Conservation (phyloP, 75 land plant species). For the Isoetes taiwanensis region DNA sequence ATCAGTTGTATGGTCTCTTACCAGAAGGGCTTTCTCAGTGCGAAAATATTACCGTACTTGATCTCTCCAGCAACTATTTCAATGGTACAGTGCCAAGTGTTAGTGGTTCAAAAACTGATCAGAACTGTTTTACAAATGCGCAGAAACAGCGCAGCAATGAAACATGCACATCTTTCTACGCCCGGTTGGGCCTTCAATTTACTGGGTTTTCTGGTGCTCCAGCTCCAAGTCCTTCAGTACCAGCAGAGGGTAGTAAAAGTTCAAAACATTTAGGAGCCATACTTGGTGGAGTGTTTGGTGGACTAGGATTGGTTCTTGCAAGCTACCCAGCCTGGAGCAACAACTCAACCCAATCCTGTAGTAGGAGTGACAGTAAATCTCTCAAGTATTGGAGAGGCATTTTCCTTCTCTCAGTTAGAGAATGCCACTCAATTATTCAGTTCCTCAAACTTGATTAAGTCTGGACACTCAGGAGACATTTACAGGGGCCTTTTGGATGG, state of each 20-base stretch:
- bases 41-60: conserved; percentile 15
- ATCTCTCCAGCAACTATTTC: conserved; percentile 63
- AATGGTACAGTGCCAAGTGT: conserved; percentile 34
- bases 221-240: conserved; percentile 12
- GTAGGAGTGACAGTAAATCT: conserved; percentile 24
- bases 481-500: conserved; percentile 51
- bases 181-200: conserved; percentile 26
- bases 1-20: conserved; percentile 47
- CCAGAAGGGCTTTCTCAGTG: conserved; percentile 15
- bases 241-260: background rate
- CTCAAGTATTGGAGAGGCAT: conserved; percentile 55
- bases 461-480: conserved; percentile 86
- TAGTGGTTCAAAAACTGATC: conserved; percentile 14
- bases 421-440: conserved; percentile 51
- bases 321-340: conserved; percentile 14
- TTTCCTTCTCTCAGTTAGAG: conserved; percentile 53
- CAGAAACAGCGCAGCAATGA: conserved; percentile 38
- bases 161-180: conserved; percentile 49
- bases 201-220: conserved; percentile 19
- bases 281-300: conserved; percentile 56
- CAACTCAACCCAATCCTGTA: conserved; percentile 11
- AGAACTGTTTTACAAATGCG: conserved; percentile 46
- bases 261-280: conserved; percentile 26
- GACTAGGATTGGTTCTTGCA: conserved; percentile 34
- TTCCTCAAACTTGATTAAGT: conserved; percentile 54